phyloP scores from a whole-genome alignment of 2,329 filamentous ascomycete species.

The Neospermospora avenae region DNA sequence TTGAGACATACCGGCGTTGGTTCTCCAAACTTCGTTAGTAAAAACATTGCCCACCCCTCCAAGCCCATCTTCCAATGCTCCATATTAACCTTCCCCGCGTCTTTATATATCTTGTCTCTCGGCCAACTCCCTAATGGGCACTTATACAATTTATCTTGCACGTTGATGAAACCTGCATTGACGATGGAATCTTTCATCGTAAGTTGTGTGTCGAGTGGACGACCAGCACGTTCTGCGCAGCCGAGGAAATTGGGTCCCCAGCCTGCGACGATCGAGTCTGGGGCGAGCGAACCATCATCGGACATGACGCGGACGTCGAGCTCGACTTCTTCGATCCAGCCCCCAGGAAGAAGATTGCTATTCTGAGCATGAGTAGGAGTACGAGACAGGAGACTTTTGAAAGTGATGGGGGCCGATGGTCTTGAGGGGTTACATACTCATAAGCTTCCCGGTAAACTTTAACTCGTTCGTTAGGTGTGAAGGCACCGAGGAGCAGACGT shows the following conservation, averaged over 20 bases:
- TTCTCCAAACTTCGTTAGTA: constrained; percentile 19
- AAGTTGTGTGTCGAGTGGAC: neutral
- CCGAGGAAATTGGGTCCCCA: neutral
- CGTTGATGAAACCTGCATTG: neutral
- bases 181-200: neutral
- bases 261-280: neutral
- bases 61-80: constrained; percentile 23
- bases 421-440: neutral
- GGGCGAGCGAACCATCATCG: constrained; percentile 23
- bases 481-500: constrained; percentile 37
- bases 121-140: neutral
- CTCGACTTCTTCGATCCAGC: constrained; percentile 28
- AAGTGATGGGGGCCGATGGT: neutral
- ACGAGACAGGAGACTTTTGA: too few relatives aligned
- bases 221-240: neutral
- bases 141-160: neutral
- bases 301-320: constrained; percentile 15
- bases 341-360: constrained; percentile 26
- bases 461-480: neutral
- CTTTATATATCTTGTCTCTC: neutral
- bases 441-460: neutral
- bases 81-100: constrained; percentile 2
- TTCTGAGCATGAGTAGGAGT: neutral
- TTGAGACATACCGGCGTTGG: neutral
- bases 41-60: constrained; percentile 16